Conservation (phyloP, 371 early-diverging fungal species). For the Syncephalastrum contaminatum region DNA sequence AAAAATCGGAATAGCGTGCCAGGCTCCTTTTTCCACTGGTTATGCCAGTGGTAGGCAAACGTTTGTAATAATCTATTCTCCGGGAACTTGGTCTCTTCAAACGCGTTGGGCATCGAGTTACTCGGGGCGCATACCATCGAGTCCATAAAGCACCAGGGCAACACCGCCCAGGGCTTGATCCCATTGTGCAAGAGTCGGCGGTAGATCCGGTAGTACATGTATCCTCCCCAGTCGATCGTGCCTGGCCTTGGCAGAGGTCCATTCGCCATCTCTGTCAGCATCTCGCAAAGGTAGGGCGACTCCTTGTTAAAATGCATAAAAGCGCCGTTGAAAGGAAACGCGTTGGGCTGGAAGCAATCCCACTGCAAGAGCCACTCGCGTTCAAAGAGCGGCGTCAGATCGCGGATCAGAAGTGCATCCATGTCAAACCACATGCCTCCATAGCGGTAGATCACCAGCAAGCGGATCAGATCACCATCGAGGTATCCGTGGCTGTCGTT, state of each 20-base stretch:
- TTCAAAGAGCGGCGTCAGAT: conserved; percentile 49
- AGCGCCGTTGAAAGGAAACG: conserved; percentile 55
- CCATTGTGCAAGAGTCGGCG: conserved; percentile 46
- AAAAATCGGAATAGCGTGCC: conserved; percentile 48
- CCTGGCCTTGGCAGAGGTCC: conserved; percentile 47
- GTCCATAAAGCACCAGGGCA: conserved; percentile 59
- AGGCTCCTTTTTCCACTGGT: conserved; percentile 53
- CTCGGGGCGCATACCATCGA: conserved; percentile 46
- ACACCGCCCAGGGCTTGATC: conserved; percentile 43
- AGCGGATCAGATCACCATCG: conserved; percentile 51
- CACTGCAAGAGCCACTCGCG: conserved; percentile 56
- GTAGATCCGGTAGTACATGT: conserved; percentile 51
- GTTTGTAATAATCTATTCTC: conserved; percentile 39
- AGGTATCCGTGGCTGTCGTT: conserved; percentile 49
- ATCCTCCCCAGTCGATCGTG: conserved; percentile 55
- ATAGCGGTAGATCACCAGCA: conserved; percentile 47
- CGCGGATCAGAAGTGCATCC: conserved; percentile 52
- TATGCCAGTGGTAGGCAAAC: conserved; percentile 60
- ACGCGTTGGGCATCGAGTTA: conserved; percentile 56
- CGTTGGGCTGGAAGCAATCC: conserved; percentile 57
- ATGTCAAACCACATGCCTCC: conserved; percentile 64
- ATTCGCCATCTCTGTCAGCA: conserved; percentile 49
- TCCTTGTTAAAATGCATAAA: conserved; percentile 52
- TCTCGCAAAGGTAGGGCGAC: conserved; percentile 54
- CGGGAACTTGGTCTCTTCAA: conserved; percentile 44